Evolutionary conservation across 495 filamentous ascomycete species (phyloP).

Genomic region (Diplogelasinospora grovesii): DNA sequence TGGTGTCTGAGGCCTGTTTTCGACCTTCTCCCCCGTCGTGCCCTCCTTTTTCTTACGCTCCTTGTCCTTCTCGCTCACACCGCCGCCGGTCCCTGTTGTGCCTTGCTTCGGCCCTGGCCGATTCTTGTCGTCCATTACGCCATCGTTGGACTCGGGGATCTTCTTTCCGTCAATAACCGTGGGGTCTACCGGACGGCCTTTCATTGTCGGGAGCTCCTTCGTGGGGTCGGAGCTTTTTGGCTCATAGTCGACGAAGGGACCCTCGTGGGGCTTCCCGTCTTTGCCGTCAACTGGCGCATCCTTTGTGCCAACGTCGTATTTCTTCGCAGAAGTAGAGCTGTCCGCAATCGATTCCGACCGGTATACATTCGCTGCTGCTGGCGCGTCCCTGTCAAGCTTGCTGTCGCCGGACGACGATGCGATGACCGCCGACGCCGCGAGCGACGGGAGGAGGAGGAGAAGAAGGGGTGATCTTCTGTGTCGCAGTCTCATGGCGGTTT

Average conservation of each 20-base stretch:
- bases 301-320: constrained; percentile 65
- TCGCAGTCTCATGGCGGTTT: constrained; percentile 35
- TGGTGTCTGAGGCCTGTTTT: constrained; percentile 72
- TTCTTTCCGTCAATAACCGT: constrained; percentile 54
- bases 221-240: constrained; percentile 26
- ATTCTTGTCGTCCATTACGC: constrained; percentile 85
- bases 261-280: constrained; percentile 90
- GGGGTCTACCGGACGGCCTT: constrained; percentile 41
- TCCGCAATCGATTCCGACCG: constrained; percentile 7
- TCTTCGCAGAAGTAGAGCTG: constrained; percentile 22
- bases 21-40: constrained; percentile 51
- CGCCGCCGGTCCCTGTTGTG: constrained; percentile 79
- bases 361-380: constrained; percentile 2
- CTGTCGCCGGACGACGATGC: constrained; percentile 14
- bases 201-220: constrained; percentile 39
- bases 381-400: constrained; percentile 15
- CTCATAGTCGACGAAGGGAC: constrained; percentile 75
- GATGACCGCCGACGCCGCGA: constrained; percentile 29
- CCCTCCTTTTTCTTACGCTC: constrained; percentile 55
- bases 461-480: constrained; percentile 33
- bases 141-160: constrained; percentile 73
- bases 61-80: constrained; percentile 77
- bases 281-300: constrained; percentile 91
- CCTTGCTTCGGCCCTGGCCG: constrained; percentile 69
- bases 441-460: constrained; percentile 40